Percentiles rank a stretch among this genome's conserved stretches.
Conservation (phyloP, 2,329 filamentous ascomycete genomes). For the Trichoderma sp. region DNA sequence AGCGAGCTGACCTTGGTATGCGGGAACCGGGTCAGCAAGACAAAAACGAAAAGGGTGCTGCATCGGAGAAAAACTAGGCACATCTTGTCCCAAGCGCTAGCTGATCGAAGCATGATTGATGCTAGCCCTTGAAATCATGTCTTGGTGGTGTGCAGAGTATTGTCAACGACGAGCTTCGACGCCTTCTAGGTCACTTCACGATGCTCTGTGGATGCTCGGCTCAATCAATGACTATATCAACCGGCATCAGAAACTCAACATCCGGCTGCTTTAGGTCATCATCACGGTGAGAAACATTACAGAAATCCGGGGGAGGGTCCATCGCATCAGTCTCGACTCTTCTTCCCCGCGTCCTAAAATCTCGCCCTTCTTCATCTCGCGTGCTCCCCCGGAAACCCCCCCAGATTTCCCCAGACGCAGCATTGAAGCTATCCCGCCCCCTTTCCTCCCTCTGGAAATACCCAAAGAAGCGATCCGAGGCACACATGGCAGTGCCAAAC, state of each 20-base stretch:
- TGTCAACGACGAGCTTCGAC: neutral
- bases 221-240: neutral
- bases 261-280: neutral
- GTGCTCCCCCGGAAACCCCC: neutral
- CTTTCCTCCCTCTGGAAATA: neutral
- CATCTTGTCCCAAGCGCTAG: neutral
- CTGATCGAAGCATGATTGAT: conserved; percentile 10
- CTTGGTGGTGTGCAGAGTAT: neutral
- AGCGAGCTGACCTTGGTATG: neutral
- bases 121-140: neutral
- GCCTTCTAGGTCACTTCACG: neutral
- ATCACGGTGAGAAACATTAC: neutral
- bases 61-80: neutral
- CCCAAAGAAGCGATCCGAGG: conserved; percentile 18
- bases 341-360: neutral
- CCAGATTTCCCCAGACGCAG: conserved; percentile 12
- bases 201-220: neutral
- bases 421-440: neutral
- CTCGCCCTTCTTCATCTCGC: neutral
- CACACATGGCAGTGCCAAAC: neutral
- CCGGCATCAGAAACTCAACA: neutral
- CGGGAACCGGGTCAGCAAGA: neutral
- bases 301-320: conserved; percentile 13
- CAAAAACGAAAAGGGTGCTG: neutral
- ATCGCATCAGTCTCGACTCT: conserved; percentile 1